These are phyloP conservation scores for Dovyalis caffra DNA, from an alignment of 345 rosid genomes.

Conservation along the genomic window DNA sequence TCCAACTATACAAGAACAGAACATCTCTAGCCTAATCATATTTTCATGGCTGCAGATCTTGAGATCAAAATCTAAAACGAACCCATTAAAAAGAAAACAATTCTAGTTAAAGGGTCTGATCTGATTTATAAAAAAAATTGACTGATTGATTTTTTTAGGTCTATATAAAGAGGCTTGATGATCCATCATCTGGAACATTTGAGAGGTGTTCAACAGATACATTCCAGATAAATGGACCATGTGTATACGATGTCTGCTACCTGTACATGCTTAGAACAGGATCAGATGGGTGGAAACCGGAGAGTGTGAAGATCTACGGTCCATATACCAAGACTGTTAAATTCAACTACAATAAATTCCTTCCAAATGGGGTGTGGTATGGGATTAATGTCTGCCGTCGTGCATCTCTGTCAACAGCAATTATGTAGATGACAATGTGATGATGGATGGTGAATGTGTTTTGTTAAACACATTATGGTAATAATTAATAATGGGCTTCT, in stretches of 20 bases:
- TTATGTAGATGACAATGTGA: neutral
- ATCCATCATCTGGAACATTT: conserved; percentile 46
- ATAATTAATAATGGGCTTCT: neutral
- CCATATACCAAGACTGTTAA: conserved; percentile 37
- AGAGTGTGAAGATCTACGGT: conserved; percentile 43
- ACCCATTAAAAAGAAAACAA: neutral
- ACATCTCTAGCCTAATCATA: neutral
- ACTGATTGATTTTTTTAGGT: conserved; percentile 27
- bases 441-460: neutral
- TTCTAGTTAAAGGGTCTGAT: neutral
- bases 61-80: neutral
- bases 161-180: conserved; percentile 52
- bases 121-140: neutral
- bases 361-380: conserved; percentile 53
- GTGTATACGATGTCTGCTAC: conserved; percentile 49
- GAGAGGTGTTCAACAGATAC: conserved; percentile 68
- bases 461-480: neutral
- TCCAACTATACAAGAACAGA: neutral
- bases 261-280: conserved; percentile 47
- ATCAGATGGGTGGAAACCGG: conserved; percentile 69
- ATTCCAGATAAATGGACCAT: conserved; percentile 53
- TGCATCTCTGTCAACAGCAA: neutral
- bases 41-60: neutral
- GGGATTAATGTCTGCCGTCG: conserved; percentile 42
- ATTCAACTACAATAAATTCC: conserved; percentile 44